Base-by-base conservation (phyloP, 306 rosid genomes). In the Fagus sylvatica region DNA sequence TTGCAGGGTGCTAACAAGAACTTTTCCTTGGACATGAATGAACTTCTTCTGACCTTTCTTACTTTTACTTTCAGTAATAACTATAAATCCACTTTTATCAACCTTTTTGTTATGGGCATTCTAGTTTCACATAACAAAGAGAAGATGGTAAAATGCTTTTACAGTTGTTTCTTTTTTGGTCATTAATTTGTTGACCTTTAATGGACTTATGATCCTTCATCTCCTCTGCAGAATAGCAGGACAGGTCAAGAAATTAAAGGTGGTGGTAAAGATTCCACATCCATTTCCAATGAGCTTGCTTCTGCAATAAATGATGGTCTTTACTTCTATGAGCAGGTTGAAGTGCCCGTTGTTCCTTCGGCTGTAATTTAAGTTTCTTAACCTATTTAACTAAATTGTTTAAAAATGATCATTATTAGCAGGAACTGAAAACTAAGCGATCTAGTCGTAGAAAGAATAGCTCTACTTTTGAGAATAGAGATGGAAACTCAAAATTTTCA, bases 271-370 rank as follows among this genome's bases (percentile, higher is more conserved):
- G 97, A 85, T 81, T 85, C 98, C 81, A 79, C 81, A 81, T 80
- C 91, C 86, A 86, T 95, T 76, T 88, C 99, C 81, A 88, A 80
- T 28, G 98, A 95, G 85, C 96, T 86, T 39, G 99, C 98, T 76
- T 93, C 97, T 70, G 69, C 93, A 28, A 95, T 95, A 88, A 90
- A 93, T 43, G 99, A 95, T 15, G 99, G 98, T 37, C 97, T 95
- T 73, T 89, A 85, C 87, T 95, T 91, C 81, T 91, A 87, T 54
- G 98, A 95, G 88, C 97, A 95, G 95, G 99, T 95, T 86, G 73
- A 76, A 75, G 51, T 78, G 66, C 57, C n/a, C 10, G 17, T 70
- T 74, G 76, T 80, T 40, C 65, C 7, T 59, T 79, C 8, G 16
- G 22, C 30, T 48, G 28, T 65, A 34, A 15, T 34, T 57, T 62